phyloP scores from a whole-genome alignment of 2,329 filamentous ascomycete genomes.

The Elsinoe ampelina region DNA sequence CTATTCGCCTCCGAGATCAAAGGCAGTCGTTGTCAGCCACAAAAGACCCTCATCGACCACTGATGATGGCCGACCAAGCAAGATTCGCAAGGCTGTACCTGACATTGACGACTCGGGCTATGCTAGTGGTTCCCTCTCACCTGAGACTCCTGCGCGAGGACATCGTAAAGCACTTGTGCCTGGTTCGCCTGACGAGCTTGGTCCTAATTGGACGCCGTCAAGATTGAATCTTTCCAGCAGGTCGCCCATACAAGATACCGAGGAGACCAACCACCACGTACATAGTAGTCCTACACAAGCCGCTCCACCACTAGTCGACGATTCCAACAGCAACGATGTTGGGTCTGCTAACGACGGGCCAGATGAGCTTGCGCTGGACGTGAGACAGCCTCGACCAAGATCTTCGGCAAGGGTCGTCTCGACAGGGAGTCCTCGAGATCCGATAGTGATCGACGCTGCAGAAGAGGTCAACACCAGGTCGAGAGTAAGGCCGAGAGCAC shows the following conservation, averaged over 20 bases:
- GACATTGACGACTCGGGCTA: slow-evolving; percentile 12
- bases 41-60: background rate
- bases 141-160: background rate
- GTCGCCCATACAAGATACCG: background rate
- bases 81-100: background rate
- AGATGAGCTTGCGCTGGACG: background rate
- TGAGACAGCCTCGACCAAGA: too few relatives aligned
- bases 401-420: too few relatives aligned
- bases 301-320: background rate
- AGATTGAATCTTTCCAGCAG: background rate
- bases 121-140: background rate
- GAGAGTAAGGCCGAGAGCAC: too few relatives aligned
- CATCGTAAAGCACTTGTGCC: background rate
- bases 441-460: too few relatives aligned
- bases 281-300: too few relatives aligned
- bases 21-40: background rate
- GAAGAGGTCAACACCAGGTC: too few relatives aligned
- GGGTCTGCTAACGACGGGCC: background rate
- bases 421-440: too few relatives aligned
- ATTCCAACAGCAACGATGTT: background rate
- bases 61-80: background rate
- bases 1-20: slow-evolving; percentile 27
- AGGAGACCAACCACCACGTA: too few relatives aligned
- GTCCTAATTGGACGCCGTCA: background rate
- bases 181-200: slow-evolving; percentile 12